Evolutionary conservation across 768 basidiomycete genomes (phyloP).

Genomic region (Phaffia australis): DNA sequence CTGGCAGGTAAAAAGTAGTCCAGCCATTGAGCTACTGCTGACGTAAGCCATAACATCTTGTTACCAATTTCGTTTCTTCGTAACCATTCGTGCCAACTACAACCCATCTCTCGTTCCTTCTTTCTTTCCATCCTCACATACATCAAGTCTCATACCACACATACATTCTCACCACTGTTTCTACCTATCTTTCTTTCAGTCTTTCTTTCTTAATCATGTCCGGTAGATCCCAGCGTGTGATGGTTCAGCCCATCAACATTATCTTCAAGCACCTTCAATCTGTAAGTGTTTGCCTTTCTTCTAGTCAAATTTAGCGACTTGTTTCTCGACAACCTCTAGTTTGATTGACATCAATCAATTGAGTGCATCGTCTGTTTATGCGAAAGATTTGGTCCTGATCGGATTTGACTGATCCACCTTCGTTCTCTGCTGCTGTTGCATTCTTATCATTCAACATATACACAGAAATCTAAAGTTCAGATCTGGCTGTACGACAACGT

Average conservation of each 20-base stretch:
- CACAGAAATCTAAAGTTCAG: slow-evolving; percentile 69
- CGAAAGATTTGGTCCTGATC: too few species aligned
- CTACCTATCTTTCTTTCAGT: background rate
- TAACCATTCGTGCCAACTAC: background rate
- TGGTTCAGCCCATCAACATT: slow-evolving; percentile 99
- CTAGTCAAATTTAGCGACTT: background rate
- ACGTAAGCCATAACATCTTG: too few species aligned
- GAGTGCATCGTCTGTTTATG: too few species aligned
- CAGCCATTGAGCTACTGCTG: background rate
- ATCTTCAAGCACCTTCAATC: slow-evolving; percentile 97
- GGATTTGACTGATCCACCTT: too few species aligned
- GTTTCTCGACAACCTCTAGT: background rate
- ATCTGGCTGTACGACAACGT: slow-evolving; percentile 97
- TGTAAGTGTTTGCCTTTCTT: slow-evolving; percentile 39
- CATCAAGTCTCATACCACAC: background rate
- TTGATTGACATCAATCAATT: background rate
- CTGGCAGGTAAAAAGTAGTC: background rate
- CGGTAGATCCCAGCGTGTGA: slow-evolving; percentile 84
- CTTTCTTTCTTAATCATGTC: slow-evolving; percentile 54
- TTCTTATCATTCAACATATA: too few species aligned
- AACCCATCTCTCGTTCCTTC: background rate
- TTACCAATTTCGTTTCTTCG: too few species aligned
- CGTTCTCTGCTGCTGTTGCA: too few species aligned
- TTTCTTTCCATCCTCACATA: background rate
- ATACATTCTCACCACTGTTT: background rate